Percentiles rank a stretch among this genome's conserved stretches.
Conservation (phyloP, 768 basidiomycete species). For the Rhodotorula sphaerocarpa region DNA sequence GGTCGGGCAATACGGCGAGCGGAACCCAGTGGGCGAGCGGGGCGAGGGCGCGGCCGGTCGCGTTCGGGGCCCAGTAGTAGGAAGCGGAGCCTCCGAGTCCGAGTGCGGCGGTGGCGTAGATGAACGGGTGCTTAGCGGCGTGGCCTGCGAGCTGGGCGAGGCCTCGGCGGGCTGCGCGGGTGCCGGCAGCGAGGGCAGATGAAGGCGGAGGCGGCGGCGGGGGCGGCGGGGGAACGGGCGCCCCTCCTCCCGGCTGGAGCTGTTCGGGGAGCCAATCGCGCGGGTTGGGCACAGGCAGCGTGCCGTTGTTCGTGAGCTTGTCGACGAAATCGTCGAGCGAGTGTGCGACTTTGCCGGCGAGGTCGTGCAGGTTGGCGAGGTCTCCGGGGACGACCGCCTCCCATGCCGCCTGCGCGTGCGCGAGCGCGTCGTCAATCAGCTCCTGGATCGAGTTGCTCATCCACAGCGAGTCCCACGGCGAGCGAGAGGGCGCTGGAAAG, state of each 20-base stretch:
- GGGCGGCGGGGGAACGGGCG: not conserved
- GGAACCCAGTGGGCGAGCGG: constrained; percentile 5
- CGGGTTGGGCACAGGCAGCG: constrained; percentile 10
- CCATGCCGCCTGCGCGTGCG: not conserved
- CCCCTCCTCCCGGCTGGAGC: not conserved
- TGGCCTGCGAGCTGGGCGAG: not conserved
- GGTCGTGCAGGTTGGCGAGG: constrained; percentile 10
- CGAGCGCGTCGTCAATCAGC: not conserved
- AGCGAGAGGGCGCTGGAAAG: not conserved
- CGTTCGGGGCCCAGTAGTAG: constrained; percentile 13
- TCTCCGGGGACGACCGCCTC: constrained; percentile 5
- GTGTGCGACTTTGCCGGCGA: constrained; percentile 4
- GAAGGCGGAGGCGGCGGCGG: not conserved
- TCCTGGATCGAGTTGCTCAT: constrained; percentile 5
- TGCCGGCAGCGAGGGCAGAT: no score
- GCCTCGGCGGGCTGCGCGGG: no score
- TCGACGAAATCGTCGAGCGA: constrained; percentile 4
- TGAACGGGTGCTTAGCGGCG: constrained; percentile 1
- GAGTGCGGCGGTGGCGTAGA: constrained; percentile 9
- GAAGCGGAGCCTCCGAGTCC: not conserved
- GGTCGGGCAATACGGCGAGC: constrained; percentile 16
- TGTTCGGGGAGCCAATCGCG: constrained; percentile 11
- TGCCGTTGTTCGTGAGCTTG: constrained; percentile 17
- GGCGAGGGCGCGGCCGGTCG: not conserved
- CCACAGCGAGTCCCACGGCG: not conserved